Base-by-base conservation (phyloP, 2,329 filamentous ascomycete species). In the Neonectria sp. region DNA sequence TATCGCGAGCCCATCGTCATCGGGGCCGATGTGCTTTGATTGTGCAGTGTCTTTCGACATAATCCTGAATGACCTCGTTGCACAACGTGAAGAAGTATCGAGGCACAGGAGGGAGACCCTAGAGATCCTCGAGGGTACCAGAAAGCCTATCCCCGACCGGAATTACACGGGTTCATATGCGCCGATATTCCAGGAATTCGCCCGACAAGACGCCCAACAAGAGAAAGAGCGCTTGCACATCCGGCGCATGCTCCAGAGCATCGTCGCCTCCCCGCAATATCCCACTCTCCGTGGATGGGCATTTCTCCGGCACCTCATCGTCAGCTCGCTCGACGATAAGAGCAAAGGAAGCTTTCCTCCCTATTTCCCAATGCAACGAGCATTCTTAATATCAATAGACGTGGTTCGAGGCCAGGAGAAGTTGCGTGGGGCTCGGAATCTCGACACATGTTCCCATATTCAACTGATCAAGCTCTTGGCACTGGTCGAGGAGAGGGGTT, bases 401-500 rank as follows among this genome's bases (percentile, higher is more conserved):
- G 29, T 60, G 13, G 27, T 59, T 43, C 25, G 40, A 15, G 53
- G 56, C 25, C 17, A 12, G 24, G n/a, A 37, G 37, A 48, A 15
- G 37, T 24, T 9, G 60, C 31, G 53, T 8, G 31, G 13, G 2
- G 13, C 21, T 13, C 53, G 46, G 2, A 63, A 67, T 29, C 45
- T 70, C 46, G 65, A 73, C 8, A 58, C 55, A 13, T 70, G 70
- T 35, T 61, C 68, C 21, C 53, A 31, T 56, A 37, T 15, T 4
- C 65, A 73, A 15, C 60, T 73, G 27, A 31, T 65, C 21, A 64
- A 49, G 31, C 59, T 70, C 24, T 52, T 79, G 60, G 12, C 45
- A 4, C 21, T 27, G 25, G 46, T 75, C 8, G 71, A 71, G 53
- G 51, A 55, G 13, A 49, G 69, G 17, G 65, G 68, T 15, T 78